A percentile compares a stretch with the other conserved stretches of the same genome.
Conservation (phyloP, 225 moss, liverwort and hornwort genomes). For the Anthoceros angustus region DNA sequence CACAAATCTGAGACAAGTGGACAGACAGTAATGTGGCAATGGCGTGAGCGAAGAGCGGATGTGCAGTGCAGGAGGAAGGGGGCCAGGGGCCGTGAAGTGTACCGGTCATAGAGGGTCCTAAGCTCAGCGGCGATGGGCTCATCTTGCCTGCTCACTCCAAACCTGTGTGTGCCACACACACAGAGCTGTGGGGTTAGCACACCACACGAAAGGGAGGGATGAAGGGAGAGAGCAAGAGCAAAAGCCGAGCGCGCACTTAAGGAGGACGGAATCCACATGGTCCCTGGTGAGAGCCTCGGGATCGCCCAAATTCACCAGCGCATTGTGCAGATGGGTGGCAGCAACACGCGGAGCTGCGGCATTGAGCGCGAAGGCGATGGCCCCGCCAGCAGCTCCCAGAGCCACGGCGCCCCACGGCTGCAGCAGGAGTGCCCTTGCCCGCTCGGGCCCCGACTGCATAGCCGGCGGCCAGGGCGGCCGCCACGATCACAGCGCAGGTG, state of each 20-base stretch:
- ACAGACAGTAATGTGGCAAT: background rate
- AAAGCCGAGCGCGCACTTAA: background rate
- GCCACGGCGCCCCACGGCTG: conserved; percentile 28
- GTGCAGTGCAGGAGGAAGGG: too few species aligned
- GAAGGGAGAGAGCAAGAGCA: conserved; percentile 5
- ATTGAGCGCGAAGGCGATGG: conserved; percentile 62
- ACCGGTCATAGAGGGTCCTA: conserved; percentile 71
- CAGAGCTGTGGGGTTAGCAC: background rate
- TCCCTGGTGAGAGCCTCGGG: conserved; percentile 40
- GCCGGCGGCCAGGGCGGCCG: conserved; percentile 71
- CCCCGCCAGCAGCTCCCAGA: conserved; percentile 6
- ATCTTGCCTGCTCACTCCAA: conserved; percentile 74
- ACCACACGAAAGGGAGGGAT: background rate
- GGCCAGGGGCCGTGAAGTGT: background rate
- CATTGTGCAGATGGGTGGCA: conserved; percentile 69
- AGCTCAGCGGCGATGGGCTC: conserved; percentile 71
- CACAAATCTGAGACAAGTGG: conserved; percentile 26
- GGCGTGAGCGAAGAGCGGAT: background rate
- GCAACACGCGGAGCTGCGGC: conserved; percentile 66
- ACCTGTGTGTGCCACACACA: conserved; percentile 20
- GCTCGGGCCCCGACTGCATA: conserved; percentile 47
- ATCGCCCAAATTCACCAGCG: conserved; percentile 59
- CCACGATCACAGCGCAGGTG: conserved; percentile 59
- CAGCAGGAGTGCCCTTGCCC: conserved; percentile 27
- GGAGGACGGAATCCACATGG: conserved; percentile 43